Evolutionary conservation across 768 basidiomycete genomes (phyloP).

Genomic region (Tremella fuciformis): DNA sequence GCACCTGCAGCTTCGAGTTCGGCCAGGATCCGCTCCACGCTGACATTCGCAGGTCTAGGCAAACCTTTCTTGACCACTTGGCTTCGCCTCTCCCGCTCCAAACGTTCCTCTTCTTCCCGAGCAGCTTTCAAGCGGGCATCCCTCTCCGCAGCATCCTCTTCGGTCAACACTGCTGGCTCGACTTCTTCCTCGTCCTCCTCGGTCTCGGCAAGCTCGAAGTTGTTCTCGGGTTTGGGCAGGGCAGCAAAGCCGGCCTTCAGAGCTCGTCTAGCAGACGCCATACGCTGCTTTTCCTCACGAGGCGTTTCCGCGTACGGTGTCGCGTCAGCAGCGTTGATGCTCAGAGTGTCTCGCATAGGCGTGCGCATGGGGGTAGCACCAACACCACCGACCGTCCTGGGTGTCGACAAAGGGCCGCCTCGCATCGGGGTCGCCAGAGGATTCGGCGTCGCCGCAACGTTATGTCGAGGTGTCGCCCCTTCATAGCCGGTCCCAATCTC

Average conservation of each 20-base stretch:
- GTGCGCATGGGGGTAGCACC: slow-evolving; percentile 81
- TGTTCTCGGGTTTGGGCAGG: slow-evolving; percentile 91
- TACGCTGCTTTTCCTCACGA: slow-evolving; percentile 66
- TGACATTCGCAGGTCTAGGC: slow-evolving; percentile 81
- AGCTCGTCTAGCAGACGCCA: slow-evolving; percentile 66
- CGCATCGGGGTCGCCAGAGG: slow-evolving; percentile 83
- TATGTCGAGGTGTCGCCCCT: slow-evolving; percentile 88
- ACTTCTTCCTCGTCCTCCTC: slow-evolving; percentile 66
- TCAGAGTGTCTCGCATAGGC: slow-evolving; percentile 87
- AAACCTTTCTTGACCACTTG: slow-evolving; percentile 74
- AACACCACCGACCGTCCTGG: slow-evolving; percentile 53
- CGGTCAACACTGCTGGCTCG: slow-evolving; percentile 54
- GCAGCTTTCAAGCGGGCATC: slow-evolving; percentile 69
- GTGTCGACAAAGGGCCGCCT: slow-evolving; percentile 59
- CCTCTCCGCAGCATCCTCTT: slow-evolving; percentile 89
- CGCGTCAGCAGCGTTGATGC: slow-evolving; percentile 72
- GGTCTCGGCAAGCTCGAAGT: slow-evolving; percentile 89
- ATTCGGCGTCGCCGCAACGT: slow-evolving; percentile 89
- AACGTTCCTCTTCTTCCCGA: slow-evolving; percentile 72
- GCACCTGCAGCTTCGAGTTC: slow-evolving; percentile 55
- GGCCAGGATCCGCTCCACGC: slow-evolving; percentile 64
- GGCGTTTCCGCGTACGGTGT: slow-evolving; percentile 67
- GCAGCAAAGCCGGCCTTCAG: slow-evolving; percentile 76
- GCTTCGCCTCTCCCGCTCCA: slow-evolving; percentile 75
- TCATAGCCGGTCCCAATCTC: slow-evolving; percentile 90